Evolutionary conservation across 2,329 filamentous ascomycete genomes (phyloP).

Genomic region (Ophiosphaerella narmari): DNA sequence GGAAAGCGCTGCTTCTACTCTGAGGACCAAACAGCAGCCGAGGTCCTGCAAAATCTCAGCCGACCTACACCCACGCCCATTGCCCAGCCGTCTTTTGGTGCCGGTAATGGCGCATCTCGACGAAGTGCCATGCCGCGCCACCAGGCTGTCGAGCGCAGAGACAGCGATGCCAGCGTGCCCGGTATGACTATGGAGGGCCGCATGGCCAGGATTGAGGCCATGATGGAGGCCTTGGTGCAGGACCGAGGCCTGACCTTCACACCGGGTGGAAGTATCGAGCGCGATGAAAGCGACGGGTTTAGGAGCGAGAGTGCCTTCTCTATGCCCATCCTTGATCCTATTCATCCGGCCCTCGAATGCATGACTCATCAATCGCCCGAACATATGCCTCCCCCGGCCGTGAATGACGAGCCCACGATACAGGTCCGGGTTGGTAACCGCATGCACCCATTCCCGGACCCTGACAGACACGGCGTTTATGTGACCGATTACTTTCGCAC

Average conservation of each 20-base stretch:
- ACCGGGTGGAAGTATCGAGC: constrained; percentile 31
- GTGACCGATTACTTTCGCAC: constrained; percentile 35
- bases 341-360: constrained; percentile 25
- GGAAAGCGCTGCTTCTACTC: constrained; percentile 45
- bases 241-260: constrained; percentile 31
- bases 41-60: constrained; percentile 44
- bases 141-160: constrained; percentile 23
- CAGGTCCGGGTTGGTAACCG: constrained; percentile 25
- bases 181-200: constrained; percentile 39
- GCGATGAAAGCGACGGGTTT: constrained; percentile 29
- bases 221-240: constrained; percentile 43
- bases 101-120: constrained; percentile 17
- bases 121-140: constrained; percentile 27
- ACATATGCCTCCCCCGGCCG: constrained; percentile 4
- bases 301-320: constrained; percentile 24
- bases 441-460: constrained; percentile 26
- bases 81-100: constrained; percentile 17
- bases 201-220: constrained; percentile 41
- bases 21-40: constrained; percentile 44
- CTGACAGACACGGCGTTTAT: constrained; percentile 27
- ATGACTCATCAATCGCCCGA: constrained; percentile 19
- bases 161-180: constrained; percentile 33
- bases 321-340: constrained; percentile 26
- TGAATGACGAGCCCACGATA: background rate
- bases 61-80: constrained; percentile 33